Conservation (phyloP, 2,329 filamentous ascomycete species). For the Fusarium compactum region DNA sequence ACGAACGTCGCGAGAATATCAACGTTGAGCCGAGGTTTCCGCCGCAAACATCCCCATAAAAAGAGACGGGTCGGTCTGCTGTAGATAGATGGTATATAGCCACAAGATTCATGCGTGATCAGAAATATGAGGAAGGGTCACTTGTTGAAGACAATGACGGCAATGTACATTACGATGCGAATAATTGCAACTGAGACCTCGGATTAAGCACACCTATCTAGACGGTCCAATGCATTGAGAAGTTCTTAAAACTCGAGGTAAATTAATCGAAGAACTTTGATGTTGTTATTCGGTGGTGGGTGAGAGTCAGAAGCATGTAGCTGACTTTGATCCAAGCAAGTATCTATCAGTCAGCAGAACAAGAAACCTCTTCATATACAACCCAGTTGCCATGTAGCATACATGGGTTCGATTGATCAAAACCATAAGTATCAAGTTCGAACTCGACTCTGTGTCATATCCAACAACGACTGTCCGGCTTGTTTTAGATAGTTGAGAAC, state of each 20-base stretch:
- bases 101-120: not conserved
- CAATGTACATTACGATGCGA: not conserved
- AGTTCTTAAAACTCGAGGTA: not conserved
- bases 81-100: not conserved
- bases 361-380: not conserved
- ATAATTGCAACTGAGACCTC: not conserved
- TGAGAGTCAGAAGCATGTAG: not conserved
- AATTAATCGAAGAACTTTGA: not conserved
- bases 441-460: not conserved
- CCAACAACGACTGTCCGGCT: not conserved
- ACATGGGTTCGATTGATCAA: not conserved
- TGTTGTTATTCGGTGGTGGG: not conserved
- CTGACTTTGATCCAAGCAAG: not conserved
- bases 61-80: slow-evolving; percentile 1
- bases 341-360: not conserved
- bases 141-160: not conserved
- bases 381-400: not conserved
- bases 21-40: slow-evolving; percentile 7
- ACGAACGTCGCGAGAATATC: slow-evolving; percentile 9
- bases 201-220: not conserved
- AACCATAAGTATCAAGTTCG: not conserved
- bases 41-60: not conserved
- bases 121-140: not conserved
- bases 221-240: not conserved
- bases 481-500: too few species aligned